Evolutionary conservation across 176 grass and related monocot genomes (phyloP).

Genomic region (Calamus simplicifolius): DNA sequence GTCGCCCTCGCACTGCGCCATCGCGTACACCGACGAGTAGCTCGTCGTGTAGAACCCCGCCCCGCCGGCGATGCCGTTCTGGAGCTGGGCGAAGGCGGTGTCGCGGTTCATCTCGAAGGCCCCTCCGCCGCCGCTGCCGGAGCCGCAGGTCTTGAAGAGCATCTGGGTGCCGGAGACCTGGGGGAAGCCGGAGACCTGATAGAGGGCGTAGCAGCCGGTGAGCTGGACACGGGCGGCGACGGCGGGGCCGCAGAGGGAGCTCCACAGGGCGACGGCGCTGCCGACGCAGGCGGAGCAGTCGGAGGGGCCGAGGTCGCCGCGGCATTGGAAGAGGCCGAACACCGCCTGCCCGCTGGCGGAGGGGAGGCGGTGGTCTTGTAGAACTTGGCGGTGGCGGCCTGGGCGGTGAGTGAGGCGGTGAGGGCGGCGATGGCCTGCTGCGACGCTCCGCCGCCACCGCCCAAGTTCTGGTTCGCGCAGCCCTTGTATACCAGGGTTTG

Average conservation of each 20-base stretch:
- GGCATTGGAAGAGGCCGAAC: conserved; percentile 94
- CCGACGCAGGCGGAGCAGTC: conserved; percentile 76
- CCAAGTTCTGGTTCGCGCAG: conserved; percentile 81
- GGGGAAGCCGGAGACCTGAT: conserved; percentile 79
- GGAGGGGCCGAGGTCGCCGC: conserved; percentile 59
- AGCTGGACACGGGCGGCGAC: conserved; percentile 82
- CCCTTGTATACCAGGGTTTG: conserved; percentile 87
- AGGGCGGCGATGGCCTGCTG: conserved; percentile 32
- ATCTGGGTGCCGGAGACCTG: conserved; percentile 88
- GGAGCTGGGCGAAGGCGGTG: conserved; percentile 73
- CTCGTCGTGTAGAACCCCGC: conserved; percentile 66
- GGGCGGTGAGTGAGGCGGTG: conserved; percentile 40
- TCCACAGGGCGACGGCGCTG: conserved; percentile 59
- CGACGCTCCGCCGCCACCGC: conserved; percentile 10
- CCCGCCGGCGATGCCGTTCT: conserved; percentile 34
- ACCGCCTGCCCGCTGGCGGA: conserved; percentile 23
- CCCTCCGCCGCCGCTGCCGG: conserved; percentile 24
- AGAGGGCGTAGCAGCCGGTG: conserved; percentile 73
- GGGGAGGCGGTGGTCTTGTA: conserved; percentile 58
- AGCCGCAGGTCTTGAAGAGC: conserved; percentile 88
- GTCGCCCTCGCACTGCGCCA: conserved; percentile 97
- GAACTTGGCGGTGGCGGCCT: conserved; percentile 64
- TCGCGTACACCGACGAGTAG: conserved; percentile 71
- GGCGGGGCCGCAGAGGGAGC: conserved; percentile 43
- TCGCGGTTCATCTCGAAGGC: conserved; percentile 74